phyloP scores from a whole-genome alignment of 129 eudicot genomes.

The Dittrichia graveolens region DNA sequence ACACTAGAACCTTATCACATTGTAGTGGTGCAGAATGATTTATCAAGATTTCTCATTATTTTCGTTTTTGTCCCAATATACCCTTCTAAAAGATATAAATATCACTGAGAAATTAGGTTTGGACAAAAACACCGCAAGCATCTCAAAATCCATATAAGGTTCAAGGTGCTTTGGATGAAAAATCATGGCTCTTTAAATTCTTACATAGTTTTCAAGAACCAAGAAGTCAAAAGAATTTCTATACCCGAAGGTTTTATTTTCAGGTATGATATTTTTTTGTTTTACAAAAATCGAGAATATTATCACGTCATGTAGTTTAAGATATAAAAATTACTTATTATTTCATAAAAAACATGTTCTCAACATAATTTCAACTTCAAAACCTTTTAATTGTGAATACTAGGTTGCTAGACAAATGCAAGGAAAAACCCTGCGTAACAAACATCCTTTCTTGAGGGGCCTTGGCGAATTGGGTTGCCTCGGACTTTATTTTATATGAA shows the following conservation, averaged over 20 bases:
- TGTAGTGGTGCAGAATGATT: constrained; percentile 40
- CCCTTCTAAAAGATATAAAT: not conserved
- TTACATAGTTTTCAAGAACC: not conserved
- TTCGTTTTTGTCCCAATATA: not conserved
- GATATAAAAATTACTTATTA: not conserved
- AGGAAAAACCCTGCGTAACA: too few relatives aligned
- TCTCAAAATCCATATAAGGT: not conserved
- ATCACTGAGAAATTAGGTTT: constrained; percentile 9
- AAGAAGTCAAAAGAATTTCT: not conserved
- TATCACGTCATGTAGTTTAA: not conserved
- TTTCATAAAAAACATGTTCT: not conserved
- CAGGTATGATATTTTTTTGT: constrained; percentile 8
- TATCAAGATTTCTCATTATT: constrained; percentile 23
- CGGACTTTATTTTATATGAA: too few relatives aligned
- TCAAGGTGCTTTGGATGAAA: not conserved
- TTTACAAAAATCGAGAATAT: not conserved
- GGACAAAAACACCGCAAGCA: not conserved
- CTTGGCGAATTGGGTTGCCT: too few relatives aligned
- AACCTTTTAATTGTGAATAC: not conserved
- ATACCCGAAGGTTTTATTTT: constrained; percentile 8
- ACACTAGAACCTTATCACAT: constrained; percentile 36
- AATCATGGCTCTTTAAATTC: not conserved
- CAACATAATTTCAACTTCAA: not conserved
- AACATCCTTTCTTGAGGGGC: too few relatives aligned
- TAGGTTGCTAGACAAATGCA: not conserved